phyloP scores from a whole-genome alignment of 306 rosid genomes.

The Hylodesmum podocarpum region DNA sequence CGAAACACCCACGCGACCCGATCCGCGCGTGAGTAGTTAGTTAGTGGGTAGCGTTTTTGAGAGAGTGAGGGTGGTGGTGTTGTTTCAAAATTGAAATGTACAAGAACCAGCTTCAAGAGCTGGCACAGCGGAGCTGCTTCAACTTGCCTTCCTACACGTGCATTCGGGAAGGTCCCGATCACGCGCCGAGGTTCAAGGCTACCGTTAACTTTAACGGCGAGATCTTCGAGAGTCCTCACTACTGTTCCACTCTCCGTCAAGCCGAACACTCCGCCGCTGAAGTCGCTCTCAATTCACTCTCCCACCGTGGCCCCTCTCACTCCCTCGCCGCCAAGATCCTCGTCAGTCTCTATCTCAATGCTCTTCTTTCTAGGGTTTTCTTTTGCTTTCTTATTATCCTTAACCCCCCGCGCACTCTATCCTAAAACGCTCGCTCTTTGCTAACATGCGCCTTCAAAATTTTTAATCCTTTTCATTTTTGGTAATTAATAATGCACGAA shows the following conservation, averaged over 20 bases:
- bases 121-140: slow-evolving; percentile 97
- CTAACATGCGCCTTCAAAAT: slow-evolving; percentile 31
- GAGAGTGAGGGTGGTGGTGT: too few species aligned
- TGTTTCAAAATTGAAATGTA: slow-evolving; percentile 56
- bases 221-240: slow-evolving; percentile 76
- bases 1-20: too few species aligned
- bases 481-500: neutral
- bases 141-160: slow-evolving; percentile 86
- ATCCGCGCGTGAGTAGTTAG: too few species aligned
- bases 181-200: slow-evolving; percentile 92
- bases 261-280: slow-evolving; percentile 93
- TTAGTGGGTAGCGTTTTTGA: too few species aligned
- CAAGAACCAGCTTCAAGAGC: slow-evolving; percentile 99
- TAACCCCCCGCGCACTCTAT: neutral
- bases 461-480: too few species aligned
- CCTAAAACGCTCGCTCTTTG: neutral
- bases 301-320: slow-evolving; percentile 79
- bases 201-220: slow-evolving; percentile 88
- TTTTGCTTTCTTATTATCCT: neutral
- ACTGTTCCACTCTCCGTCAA: slow-evolving; percentile 83
- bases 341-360: slow-evolving; percentile 42
- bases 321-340: slow-evolving; percentile 84
- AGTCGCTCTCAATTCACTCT: slow-evolving; percentile 75
- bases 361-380: slow-evolving; percentile 19
- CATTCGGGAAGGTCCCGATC: slow-evolving; percentile 93